Conservation (phyloP, 139 green algal species). For the Penium margaritaceum region DNA sequence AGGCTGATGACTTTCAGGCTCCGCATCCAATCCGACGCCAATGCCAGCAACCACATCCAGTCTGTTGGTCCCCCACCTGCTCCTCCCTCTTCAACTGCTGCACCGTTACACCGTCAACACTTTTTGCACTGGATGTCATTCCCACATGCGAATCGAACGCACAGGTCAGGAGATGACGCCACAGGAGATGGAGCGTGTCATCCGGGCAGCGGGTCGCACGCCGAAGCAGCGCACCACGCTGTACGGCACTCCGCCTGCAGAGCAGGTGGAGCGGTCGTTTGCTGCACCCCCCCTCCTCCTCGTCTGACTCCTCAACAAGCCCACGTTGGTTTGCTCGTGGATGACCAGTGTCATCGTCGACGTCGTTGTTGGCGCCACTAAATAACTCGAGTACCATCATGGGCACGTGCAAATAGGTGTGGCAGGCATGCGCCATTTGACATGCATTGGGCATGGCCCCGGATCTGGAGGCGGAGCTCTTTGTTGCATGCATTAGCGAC, state of each 20-base stretch:
- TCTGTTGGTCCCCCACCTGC: not conserved
- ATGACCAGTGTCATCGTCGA: not conserved
- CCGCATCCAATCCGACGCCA: too few relatives aligned
- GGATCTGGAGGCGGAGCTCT: too few relatives aligned
- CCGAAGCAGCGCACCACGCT: conserved; percentile 69
- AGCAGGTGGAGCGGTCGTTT: not conserved
- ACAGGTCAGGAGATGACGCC: conserved; percentile 61
- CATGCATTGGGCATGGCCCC: too few relatives aligned
- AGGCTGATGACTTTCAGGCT: too few relatives aligned
- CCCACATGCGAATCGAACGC: not conserved
- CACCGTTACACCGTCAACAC: not conserved
- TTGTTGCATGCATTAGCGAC: too few relatives aligned
- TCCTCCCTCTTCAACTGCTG: not conserved
- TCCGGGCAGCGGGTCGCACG: conserved; percentile 52
- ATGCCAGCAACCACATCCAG: too few relatives aligned
- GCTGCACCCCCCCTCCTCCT: not conserved
- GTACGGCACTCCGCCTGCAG: conserved; percentile 51
- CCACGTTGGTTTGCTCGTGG: not conserved
- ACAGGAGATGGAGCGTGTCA: conserved; percentile 65
- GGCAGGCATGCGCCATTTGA: not conserved
- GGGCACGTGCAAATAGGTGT: not conserved
- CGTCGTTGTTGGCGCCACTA: not conserved
- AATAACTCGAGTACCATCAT: not conserved
- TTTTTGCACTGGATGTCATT: not conserved
- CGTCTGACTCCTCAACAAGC: not conserved